phyloP scores from a whole-genome alignment of 352 stramenopile species.

The Pythium rhizo-oryzae region DNA sequence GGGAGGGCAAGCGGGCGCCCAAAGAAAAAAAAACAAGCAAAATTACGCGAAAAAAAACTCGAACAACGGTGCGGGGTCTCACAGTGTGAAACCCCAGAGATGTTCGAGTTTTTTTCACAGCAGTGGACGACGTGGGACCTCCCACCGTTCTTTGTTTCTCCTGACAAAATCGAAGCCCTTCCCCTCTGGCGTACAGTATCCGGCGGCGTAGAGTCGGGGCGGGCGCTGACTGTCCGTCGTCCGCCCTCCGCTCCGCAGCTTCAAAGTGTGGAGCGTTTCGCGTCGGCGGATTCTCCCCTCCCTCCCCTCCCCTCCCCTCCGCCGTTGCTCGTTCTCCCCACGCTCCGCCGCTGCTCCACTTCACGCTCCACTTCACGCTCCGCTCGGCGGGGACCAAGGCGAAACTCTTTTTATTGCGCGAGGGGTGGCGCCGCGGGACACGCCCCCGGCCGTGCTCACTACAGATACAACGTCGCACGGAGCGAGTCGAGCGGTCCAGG shows the following conservation, averaged over 20 bases:
- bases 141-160: constrained; percentile 12
- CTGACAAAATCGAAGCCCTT: constrained; percentile 14
- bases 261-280: constrained; percentile 5
- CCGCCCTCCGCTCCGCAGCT: constrained; percentile 10
- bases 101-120: too few species aligned
- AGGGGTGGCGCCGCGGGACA: too few species aligned
- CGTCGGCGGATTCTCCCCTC: neutral
- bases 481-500: too few species aligned
- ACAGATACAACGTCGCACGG: constrained; percentile 1
- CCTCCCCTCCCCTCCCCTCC: neutral
- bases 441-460: neutral
- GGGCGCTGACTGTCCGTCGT: constrained; percentile 2
- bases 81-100: too few species aligned
- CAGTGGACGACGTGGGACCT: too few species aligned
- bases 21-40: too few species aligned
- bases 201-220: neutral
- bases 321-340: too few species aligned
- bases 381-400: neutral
- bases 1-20: too few species aligned
- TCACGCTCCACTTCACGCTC: neutral
- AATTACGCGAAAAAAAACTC: neutral
- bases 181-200: constrained; percentile 14
- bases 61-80: too few species aligned
- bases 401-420: constrained; percentile 9
- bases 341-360: neutral